Evolutionary conservation across 176 grass and related monocot genomes (phyloP).

Genomic region (Oryza australiensis): DNA sequence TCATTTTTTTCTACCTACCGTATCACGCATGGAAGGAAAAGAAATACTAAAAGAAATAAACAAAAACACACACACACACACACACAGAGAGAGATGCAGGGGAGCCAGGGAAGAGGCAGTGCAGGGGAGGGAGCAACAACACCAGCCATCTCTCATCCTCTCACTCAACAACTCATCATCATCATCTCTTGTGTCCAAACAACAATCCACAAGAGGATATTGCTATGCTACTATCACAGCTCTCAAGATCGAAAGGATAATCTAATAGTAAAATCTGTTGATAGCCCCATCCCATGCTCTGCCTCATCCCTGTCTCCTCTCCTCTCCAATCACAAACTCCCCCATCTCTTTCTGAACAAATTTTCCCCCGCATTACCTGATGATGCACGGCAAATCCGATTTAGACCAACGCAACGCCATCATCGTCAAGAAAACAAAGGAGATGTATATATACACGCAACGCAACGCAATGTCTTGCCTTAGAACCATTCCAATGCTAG

Average conservation of each 20-base stretch:
- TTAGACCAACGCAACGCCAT: neutral
- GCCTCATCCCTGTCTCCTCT: constrained; percentile 63
- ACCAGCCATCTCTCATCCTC: constrained; percentile 9
- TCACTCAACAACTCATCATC: neutral
- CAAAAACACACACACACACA: too few relatives aligned
- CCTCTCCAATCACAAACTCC: constrained; percentile 10
- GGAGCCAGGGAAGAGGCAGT: constrained; percentile 95
- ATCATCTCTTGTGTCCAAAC: neutral
- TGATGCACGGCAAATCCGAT: neutral
- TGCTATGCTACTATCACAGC: neutral
- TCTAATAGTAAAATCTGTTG: constrained; percentile 44
- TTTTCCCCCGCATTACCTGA: neutral
- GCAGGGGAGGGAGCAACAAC: constrained; percentile 77
- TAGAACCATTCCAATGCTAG: neutral
- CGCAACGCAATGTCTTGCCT: neutral
- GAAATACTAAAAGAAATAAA: neutral
- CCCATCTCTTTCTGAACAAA: too few relatives aligned
- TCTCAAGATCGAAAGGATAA: neutral
- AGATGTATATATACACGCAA: constrained; percentile 38
- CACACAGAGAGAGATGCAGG: too few relatives aligned
- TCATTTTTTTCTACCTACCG: neutral
- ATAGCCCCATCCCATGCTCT: constrained; percentile 72
- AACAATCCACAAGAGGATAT: neutral
- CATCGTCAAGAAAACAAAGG: neutral
- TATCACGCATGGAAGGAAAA: neutral